Base-by-base conservation (phyloP, 2,329 filamentous ascomycete species). In the Cladobotryum protrusum region DNA sequence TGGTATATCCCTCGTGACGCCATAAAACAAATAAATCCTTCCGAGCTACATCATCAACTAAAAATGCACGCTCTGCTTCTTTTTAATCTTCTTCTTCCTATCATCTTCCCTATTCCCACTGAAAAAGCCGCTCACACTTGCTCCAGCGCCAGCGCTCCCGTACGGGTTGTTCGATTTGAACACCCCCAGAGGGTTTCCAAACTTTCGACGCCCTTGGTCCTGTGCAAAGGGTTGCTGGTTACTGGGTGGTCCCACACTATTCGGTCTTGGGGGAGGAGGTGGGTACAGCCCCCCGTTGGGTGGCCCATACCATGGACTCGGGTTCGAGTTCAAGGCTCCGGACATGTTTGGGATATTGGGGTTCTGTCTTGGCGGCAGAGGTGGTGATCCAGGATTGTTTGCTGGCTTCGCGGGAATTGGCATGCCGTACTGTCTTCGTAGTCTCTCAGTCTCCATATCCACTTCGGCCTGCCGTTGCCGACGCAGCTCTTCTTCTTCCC, bases 381-480 rank as follows among this genome's bases (percentile, higher is more conserved):
- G 24, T 29, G 24, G 24, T 29, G 24, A 29, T 9, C 24, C 24
- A 8, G 24, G 24, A 29, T 29, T 29, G 6, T 29, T 29, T 9
- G 24, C 7, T 29, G 24, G 24, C 24, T 29, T 29, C 24, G 4
- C 24, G 11, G 24, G 24, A 29, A 29, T 29, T 2, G 24, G 67
- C 42, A 81, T 72, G 43, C 87, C 86, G 59, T 88, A 91, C 58
- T 85, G 67, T 57, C 74, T 79, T 18, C 81, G 74, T 34, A 99
- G 72, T 1, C 90, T 78, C 64, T 93, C 89, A 1, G 93, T 97
- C 70, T 99, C 92, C 54, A 77, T 78, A 17, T 91, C 84, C 1
- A 91, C 71, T 57, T 80, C 79, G 9, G 75, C 78, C 32, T 84
- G 77, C 51, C 74, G 72, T 32, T 67, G 68, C 20, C 69, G 76